phyloP scores from a whole-genome alignment of 2,329 filamentous ascomycete species.

The Graphiopsis chlorocephala region DNA sequence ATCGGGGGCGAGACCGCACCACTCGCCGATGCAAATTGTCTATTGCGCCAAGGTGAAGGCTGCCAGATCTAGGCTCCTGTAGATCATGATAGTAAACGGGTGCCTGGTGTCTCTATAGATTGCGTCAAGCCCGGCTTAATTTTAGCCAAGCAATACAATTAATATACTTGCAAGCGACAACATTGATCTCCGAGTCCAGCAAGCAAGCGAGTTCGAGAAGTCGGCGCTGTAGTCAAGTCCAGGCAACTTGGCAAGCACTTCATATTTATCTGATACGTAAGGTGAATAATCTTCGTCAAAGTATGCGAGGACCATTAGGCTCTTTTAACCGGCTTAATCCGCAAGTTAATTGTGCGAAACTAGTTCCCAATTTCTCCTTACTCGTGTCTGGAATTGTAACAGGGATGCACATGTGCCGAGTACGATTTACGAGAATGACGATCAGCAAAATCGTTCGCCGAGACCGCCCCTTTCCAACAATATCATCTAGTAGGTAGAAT shows the following conservation, averaged over 20 bases:
- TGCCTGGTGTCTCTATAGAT: neutral
- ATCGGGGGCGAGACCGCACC: neutral
- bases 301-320: neutral
- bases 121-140: neutral
- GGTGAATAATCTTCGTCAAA: neutral
- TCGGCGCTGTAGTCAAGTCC: neutral
- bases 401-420: no score
- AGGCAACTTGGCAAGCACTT: neutral
- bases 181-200: neutral
- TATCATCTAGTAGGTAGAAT: neutral
- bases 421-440: neutral
- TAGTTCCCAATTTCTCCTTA: no score
- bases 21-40: neutral
- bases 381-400: neutral
- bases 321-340: neutral
- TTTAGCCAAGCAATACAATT: neutral
- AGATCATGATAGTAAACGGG: neutral
- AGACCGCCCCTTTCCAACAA: neutral
- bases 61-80: neutral
- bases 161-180: neutral
- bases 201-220: neutral
- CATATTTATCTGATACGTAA: neutral
- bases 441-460: neutral
- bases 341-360: neutral
- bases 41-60: neutral